phyloP scores from a whole-genome alignment of 257 asterid genomes.

The Solanum sitiens region DNA sequence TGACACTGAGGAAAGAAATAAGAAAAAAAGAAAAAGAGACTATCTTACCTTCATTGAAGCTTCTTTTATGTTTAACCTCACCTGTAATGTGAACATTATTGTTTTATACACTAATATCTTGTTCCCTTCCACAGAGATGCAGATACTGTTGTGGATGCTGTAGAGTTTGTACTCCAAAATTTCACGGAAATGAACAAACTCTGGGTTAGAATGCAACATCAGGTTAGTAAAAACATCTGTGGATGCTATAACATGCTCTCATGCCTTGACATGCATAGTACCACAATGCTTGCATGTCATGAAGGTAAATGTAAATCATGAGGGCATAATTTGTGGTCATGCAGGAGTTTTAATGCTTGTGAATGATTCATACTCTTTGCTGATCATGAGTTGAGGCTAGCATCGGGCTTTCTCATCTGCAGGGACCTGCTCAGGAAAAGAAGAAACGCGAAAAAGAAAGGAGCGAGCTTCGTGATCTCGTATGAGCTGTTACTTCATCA shows the following conservation, averaged over 20 bases:
- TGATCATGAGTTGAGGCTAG: constrained; percentile 31
- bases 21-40: not conserved
- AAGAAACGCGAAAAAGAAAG: constrained; percentile 96
- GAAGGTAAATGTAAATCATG: constrained; percentile 25
- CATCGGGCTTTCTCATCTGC: constrained; percentile 38
- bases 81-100: not conserved
- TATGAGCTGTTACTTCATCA: constrained; percentile 21
- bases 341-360: constrained; percentile 22
- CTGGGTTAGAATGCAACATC: constrained; percentile 99
- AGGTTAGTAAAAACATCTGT: constrained; percentile 54
- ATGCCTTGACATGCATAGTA: constrained; percentile 19
- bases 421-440: constrained; percentile 97
- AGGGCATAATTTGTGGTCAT: constrained; percentile 28
- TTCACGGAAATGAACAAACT: constrained; percentile 99
- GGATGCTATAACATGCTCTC: constrained; percentile 21
- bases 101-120: constrained; percentile 6
- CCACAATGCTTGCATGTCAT: constrained; percentile 20
- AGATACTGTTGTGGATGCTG: constrained; percentile 79
- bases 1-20: not conserved
- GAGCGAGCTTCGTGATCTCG: constrained; percentile 98
- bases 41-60: not conserved
- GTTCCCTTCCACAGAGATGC: constrained; percentile 58
- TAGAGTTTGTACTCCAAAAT: constrained; percentile 97
- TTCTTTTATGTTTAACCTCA: not conserved
- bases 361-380: constrained; percentile 29